Evolutionary conservation across 2,329 filamentous ascomycete species (phyloP), one percentile per base, ranked within the genome.

Genomic region (Aschersonia sp.): DNA sequence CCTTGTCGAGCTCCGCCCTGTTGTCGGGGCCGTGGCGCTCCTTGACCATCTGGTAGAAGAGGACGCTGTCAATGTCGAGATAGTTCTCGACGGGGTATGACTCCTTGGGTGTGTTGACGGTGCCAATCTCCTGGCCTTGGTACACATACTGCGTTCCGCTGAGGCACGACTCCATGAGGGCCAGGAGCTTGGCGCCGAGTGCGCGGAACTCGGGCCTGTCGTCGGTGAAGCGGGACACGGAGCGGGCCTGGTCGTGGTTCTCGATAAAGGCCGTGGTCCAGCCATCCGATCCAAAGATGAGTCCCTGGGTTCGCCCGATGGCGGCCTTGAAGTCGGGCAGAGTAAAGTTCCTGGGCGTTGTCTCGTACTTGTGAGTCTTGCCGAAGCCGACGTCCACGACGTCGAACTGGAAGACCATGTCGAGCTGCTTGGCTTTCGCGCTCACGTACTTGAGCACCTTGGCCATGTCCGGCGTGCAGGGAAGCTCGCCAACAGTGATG

Each of bases 401-500:
- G 53, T 79, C 76, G 51, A 81, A 80, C 53, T 79, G 77, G 60
- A 85, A 84, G 2, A 83, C 77, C 81, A 84, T 85, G 57, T 78
- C 74, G 45, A 85, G 63, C 59, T 83, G 74, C 49, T 72, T 71
- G 48, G 76, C 73, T 31, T 70, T 62, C 0, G 75, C 71, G 4
- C 72, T 71, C 11, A 84, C 76, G 52, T 81, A 84, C 14, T 68
- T 58, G 6, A 83, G 61, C 2, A 84, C 77, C 39, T 75, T 67
- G 4, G 62, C 60, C 31, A 73, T 68, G 48, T 81, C 72, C 0
- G 75, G 78, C 0, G 80, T 82, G 54, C 74, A 64, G 0, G 81
- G 79, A 30, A 84, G 73, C 61, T 87, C 83, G 45, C 83, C 83
- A 0, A 86, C 81, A 0, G 80, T 84, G 61, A 86, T 76, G n/a